phyloP scores from a whole-genome alignment of 768 basidiomycete genomes.

The Boletus reticuloceps region DNA sequence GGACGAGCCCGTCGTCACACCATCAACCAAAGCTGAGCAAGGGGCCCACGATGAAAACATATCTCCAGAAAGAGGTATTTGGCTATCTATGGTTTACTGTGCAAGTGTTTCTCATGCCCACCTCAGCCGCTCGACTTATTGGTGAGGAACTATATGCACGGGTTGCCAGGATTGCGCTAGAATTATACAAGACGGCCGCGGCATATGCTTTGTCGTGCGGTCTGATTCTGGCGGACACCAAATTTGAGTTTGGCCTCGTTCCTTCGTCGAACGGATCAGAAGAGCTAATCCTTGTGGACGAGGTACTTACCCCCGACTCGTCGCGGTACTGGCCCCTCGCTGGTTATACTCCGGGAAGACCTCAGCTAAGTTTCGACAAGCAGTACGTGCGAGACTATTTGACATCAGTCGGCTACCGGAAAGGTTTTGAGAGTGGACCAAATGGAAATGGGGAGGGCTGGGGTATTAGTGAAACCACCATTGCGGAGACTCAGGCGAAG shows the following conservation, averaged over 20 bases:
- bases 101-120: background rate
- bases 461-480: conserved; percentile 70
- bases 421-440: conserved; percentile 75
- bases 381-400: conserved; percentile 95
- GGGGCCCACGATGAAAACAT: conserved; percentile 97
- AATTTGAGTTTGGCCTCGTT: conserved; percentile 95
- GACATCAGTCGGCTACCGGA: conserved; percentile 65
- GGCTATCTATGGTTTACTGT: conserved; percentile 3
- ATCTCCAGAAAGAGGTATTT: conserved; percentile 69
- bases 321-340: conserved; percentile 93
- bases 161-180: conserved; percentile 58
- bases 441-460: conserved; percentile 73
- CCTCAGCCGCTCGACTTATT: conserved; percentile 59
- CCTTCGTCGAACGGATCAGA: conserved; percentile 34
- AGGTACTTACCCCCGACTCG: conserved; percentile 96
- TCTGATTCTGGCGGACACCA: conserved; percentile 95
- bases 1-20: conserved; percentile 85
- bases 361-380: conserved; percentile 94
- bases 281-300: conserved; percentile 86
- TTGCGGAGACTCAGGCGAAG: conserved; percentile 71
- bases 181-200: conserved; percentile 73
- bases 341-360: conserved; percentile 66
- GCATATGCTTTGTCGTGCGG: conserved; percentile 70
- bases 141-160: conserved; percentile 61
- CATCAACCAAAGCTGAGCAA: conserved; percentile 94